A percentile compares a stretch with the other conserved stretches of the same genome.
Conservation (phyloP, 345 rosid species). For the Boechera stricta region DNA sequence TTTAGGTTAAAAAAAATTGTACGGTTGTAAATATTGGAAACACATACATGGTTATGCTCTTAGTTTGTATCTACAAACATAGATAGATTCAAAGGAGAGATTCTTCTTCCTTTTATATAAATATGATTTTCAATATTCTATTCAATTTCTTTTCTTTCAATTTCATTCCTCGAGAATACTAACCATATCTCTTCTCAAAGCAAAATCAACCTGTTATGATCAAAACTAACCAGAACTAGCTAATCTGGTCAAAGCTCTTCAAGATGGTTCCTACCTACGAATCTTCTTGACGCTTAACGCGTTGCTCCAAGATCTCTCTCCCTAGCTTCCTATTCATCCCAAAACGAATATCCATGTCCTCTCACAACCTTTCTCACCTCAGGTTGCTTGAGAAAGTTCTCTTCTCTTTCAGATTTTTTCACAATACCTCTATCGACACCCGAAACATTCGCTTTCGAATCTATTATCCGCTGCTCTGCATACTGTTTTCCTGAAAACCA, state of each 20-base stretch:
- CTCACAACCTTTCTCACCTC: conserved; percentile 71
- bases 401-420: conserved; percentile 46
- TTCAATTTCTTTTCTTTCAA: conserved; percentile 3
- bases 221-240: not conserved
- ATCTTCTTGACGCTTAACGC: not conserved
- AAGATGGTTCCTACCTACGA: conserved; percentile 16
- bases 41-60: conserved; percentile 20
- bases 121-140: not conserved
- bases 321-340: conserved; percentile 51
- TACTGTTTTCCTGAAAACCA: conserved; percentile 68
- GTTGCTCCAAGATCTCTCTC: not conserved
- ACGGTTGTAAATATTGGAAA: conserved; percentile 40
- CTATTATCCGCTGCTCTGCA: conserved; percentile 47
- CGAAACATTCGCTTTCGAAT: conserved; percentile 36
- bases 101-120: conserved; percentile 14
- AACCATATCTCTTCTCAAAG: not conserved
- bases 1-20: conserved; percentile 28
- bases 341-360: conserved; percentile 69
- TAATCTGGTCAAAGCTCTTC: not conserved
- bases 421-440: conserved; percentile 34
- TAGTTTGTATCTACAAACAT: conserved; percentile 38
- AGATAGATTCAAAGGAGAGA: conserved; percentile 28
- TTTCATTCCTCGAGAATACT: not conserved
- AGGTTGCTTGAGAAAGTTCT: conserved; percentile 60
- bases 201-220: not conserved